Conservation (phyloP, 495 filamentous ascomycete species). For the Xylaria acuta region DNA sequence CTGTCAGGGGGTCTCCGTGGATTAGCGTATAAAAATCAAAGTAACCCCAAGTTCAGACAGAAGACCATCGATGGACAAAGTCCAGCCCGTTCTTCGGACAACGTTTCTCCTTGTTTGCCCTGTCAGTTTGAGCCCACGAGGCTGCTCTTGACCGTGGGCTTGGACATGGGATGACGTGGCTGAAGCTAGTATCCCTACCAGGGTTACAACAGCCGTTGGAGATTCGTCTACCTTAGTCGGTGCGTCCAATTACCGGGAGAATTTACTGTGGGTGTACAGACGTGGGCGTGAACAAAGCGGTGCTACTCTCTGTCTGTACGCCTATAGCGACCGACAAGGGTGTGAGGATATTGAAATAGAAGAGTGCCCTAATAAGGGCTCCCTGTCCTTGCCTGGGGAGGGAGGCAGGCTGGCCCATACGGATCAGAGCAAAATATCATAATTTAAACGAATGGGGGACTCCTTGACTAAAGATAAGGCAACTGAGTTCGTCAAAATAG, state of each 20-base stretch:
- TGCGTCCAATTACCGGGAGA: slow-evolving; percentile 31
- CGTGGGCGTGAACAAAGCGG: background rate
- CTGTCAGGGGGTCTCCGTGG: background rate
- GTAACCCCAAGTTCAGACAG: background rate
- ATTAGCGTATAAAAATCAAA: background rate
- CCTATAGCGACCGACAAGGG: background rate
- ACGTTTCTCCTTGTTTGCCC: background rate
- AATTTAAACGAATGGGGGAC: background rate
- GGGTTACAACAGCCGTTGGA: slow-evolving; percentile 19
- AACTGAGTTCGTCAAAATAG: background rate
- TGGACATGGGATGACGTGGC: slow-evolving; percentile 42
- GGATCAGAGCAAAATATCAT: background rate
- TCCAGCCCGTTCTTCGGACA: too few relatives aligned
- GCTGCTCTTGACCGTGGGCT: slow-evolving; percentile 18
- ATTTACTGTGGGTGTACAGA: slow-evolving; percentile 14
- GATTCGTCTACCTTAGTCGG: slow-evolving; percentile 25
- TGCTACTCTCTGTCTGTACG: slow-evolving; percentile 16
- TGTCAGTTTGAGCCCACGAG: background rate
- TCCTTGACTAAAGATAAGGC: background rate
- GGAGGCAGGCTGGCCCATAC: background rate
- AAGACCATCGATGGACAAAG: background rate
- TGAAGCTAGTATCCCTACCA: slow-evolving; percentile 20
- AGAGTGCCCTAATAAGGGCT: background rate
- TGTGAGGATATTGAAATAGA: background rate
- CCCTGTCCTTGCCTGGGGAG: background rate